Base-by-base conservation (phyloP, 2,329 filamentous ascomycete species). In the Colletotrichum lupini region DNA sequence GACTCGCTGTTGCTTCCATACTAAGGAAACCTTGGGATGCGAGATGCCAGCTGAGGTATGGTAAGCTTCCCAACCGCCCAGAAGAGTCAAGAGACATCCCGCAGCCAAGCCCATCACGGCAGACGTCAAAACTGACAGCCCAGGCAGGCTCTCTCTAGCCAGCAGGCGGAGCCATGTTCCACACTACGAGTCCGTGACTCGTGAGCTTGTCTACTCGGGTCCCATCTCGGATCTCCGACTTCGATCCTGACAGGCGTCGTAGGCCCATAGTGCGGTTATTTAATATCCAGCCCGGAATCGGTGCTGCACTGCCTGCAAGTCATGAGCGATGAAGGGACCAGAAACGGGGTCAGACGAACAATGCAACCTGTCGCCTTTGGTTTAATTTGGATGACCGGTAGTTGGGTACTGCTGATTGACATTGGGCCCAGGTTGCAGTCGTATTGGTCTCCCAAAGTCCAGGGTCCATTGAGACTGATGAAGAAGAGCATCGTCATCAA, bases 301-400 rank as follows among this genome's bases (percentile, higher is more conserved):
- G 64, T 32, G 19, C 37, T 63, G 69, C 69, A 68, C 69, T 35
- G 67, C 60, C 56, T 63, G 70, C 67, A 60, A 65, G 56, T n/a
- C 59, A 65, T 70, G 67, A 56, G 63, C 52, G 58, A 37, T 32
- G 14, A 56, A 12, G 60, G 67, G 42, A 46, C 32, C 46, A 37
- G 46, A 35, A 28, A 8, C 14, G 5, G 28, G 49, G 42, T 5
- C 42, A 49, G 42, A 11, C 42, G 42, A 49, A 49, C 8, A 57
- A 46, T 68, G 65, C 37, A 69, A 69, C 59, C 12, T 37, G 24
- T 53, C 53, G 14, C 16, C 30, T 62, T 42, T 19, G 30, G n/a
- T 35, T 59, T 46, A 59, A 64, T 64, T 59, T 42, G 59, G 14
- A 57, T 22, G 49, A 26, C 56, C 49, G 64, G 64, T 37, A 72